Evolutionary conservation across 2,329 filamentous ascomycete genomes (phyloP), one percentile per base, ranked within the genome.

Genomic region (Ceratocystiopsis minuta): DNA sequence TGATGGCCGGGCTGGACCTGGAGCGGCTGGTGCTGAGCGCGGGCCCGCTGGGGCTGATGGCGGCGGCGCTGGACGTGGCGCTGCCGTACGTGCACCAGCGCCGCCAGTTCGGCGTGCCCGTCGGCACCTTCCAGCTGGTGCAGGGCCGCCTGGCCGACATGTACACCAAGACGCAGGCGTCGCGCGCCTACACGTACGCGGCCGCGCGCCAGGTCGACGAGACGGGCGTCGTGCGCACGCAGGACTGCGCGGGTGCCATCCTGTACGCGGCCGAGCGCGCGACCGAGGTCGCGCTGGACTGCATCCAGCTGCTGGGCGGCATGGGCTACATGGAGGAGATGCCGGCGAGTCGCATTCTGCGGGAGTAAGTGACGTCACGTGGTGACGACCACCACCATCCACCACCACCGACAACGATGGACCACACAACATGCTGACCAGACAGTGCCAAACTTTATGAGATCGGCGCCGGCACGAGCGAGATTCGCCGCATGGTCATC

Each of bases 271-370:
- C 86, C 0, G 88, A 96, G 64, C 65, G 86, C 32, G 88, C 87
- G 12, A 92, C 83, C 0, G 85, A 95, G 61, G 83, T 78, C 45
- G 72, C 84, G 0, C 69, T 93, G 28, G 87, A 95, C 60, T 83
- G 81, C 37, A 83, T 96, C 45, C 90, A 98, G 61, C 69, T 94
- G 45, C 72, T 98, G 54, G 90, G 90, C 16, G 90, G 88, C 0
- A 96, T 88, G 75, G 88, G 88, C 4, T 96, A 96, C 55, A 75
- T 93, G 51, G 93, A 95, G 59, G 90, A 98, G 62, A 85, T 96
- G 64, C 79, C 85, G 0, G 87, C 85, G 0, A 92, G 87, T 17
- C 68, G 88, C 49, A 69, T 96, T 50, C 61, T 96, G 51, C 64
- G 90, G 54, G 74, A 78, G 68, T 72, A 52, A 64, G 68, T 62